Evolutionary conservation across 2,329 filamentous ascomycete genomes (phyloP), one percentile per base, ranked within the genome.

Genomic region (Talaromyces sp.): DNA sequence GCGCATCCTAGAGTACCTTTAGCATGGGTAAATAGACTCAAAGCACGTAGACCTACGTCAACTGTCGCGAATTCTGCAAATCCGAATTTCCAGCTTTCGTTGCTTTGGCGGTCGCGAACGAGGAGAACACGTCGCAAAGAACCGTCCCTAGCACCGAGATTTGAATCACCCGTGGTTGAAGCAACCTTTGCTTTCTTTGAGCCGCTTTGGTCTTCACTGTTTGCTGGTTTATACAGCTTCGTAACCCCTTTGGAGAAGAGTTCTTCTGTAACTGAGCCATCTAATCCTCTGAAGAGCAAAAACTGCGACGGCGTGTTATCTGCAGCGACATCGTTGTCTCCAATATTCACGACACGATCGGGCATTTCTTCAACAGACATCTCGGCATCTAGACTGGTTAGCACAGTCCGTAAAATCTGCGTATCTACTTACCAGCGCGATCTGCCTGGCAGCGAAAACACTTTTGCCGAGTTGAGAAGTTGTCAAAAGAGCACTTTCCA

Each of bases 21-120:
- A 69, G 63, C 40, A 53, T 36, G 3, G 18, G 42, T n/a, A 2
- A 5, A 44, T 34, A 40, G 16, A n/a, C 12, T n/a, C 16, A 28
- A 2, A 18, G 10, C 23, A 4, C 27, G 36, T 6, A 28, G 33
- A 58, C 63, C 53, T 74, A 80, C 81, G 67, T 89, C 86, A 18
- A 91, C 79, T 0, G 86, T 89, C 68, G 86, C 88, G 71, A 93
- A 96, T 73, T 96, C 91, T 0, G 88, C 91, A 74, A 96, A 96
- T 0, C 91, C 91, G 68, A 91, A 96, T 66, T 88, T 85, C 82
- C 90, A 90, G 57, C 88, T 91, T 63, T 90, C 87, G 60, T 91
- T 84, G 4, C 83, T 89, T 63, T 81, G 82, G 52, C 87, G 83
- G 70, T 94, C 89, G 60, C 91, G 85, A 68, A 95, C 87, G 30